Evolutionary conservation across 2,329 filamentous ascomycete species (phyloP).

Genomic region (Cladophialophora psammophila): DNA sequence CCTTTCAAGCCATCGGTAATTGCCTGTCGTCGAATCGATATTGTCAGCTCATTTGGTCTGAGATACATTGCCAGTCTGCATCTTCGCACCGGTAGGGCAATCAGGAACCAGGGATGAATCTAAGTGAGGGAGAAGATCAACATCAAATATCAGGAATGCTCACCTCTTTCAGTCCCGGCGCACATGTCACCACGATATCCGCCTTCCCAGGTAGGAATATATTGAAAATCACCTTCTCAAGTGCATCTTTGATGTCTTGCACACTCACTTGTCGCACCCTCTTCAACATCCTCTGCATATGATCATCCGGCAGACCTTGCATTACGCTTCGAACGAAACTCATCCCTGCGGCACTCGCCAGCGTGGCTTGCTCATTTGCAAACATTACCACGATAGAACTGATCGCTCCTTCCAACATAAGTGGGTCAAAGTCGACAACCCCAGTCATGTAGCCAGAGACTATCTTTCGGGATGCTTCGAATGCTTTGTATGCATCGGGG

Average conservation of each 20-base stretch:
- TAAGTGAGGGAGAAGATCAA: neutral
- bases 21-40: constrained; percentile 58
- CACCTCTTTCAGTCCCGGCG: constrained; percentile 83
- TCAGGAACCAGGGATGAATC: neutral
- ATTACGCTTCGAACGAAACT: constrained; percentile 86
- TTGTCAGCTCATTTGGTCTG: constrained; percentile 29
- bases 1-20: constrained; percentile 76
- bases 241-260: constrained; percentile 76
- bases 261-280: constrained; percentile 77
- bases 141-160: constrained; percentile 46
- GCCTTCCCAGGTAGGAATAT: constrained; percentile 81
- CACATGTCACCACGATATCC: constrained; percentile 88
- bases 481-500: constrained; percentile 87
- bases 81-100: neutral
- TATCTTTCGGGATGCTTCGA: constrained; percentile 75
- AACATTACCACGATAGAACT: constrained; percentile 85
- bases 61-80: constrained; percentile 4
- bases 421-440: constrained; percentile 73
- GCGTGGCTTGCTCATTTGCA: constrained; percentile 87
- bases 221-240: constrained; percentile 77
- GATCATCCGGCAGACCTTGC: constrained; percentile 75
- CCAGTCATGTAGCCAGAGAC: constrained; percentile 78
- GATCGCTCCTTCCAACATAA: constrained; percentile 88
- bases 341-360: constrained; percentile 79
- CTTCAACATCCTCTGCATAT: constrained; percentile 77